Evolutionary conservation across 805 yeast genomes (phyloP).

Genomic region (Ogataea glucozyma): DNA sequence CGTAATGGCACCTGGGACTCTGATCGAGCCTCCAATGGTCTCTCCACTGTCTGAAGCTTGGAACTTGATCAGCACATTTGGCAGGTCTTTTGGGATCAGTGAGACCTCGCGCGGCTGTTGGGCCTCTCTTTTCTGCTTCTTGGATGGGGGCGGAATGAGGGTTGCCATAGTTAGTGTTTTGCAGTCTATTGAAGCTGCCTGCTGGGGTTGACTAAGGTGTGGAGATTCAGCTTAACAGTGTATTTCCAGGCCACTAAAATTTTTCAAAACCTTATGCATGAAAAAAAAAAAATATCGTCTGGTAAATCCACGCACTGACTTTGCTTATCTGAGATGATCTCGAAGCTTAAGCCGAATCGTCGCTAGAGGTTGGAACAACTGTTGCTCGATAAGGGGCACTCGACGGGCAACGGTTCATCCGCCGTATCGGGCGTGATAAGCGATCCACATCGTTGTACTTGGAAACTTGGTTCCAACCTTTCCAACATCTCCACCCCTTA

Average conservation of each 20-base stretch:
- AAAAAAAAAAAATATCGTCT: conserved; percentile 3
- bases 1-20: conserved; percentile 88
- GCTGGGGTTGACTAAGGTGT: too few relatives aligned
- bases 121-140: conserved; percentile 80
- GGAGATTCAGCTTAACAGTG: too few relatives aligned
- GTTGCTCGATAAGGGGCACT: too few relatives aligned
- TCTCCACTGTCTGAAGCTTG: conserved; percentile 95
- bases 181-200: too few relatives aligned
- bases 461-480: too few relatives aligned
- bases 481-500: too few relatives aligned
- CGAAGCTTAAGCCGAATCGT: too few relatives aligned
- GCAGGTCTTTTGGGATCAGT: conserved; percentile 73
- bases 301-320: neutral
- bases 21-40: conserved; percentile 73
- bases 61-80: conserved; percentile 83
- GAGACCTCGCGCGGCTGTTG: conserved; percentile 78
- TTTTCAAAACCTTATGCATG: neutral
- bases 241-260: too few relatives aligned
- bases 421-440: too few relatives aligned
- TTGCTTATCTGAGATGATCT: conserved; percentile 1
- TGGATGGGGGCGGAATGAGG: conserved; percentile 88
- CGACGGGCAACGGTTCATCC: too few relatives aligned
- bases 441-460: too few relatives aligned
- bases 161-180: conserved; percentile 70
- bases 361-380: neutral